Conservation (phyloP, 2,329 filamentous ascomycete genomes). For the Fusarium gaditjirri region DNA sequence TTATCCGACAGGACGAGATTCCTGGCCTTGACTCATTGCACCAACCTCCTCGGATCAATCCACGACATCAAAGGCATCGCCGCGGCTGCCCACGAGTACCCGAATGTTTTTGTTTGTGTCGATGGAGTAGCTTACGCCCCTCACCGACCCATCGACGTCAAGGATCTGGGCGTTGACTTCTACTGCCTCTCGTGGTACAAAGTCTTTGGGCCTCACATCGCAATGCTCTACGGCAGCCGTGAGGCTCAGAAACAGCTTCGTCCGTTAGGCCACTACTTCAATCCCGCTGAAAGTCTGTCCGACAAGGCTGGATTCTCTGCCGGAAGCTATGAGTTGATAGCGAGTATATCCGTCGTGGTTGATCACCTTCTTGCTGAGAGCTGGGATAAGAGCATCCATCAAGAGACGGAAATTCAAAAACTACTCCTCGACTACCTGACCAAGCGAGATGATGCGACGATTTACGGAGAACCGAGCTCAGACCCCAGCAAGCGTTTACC, state of each 20-base stretch:
- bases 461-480: slow-evolving; percentile 66
- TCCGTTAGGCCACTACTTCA: slow-evolving; percentile 75
- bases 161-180: slow-evolving; percentile 75
- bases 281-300: slow-evolving; percentile 66
- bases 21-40: slow-evolving; percentile 78
- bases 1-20: slow-evolving; percentile 73
- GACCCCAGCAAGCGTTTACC: slow-evolving; percentile 65
- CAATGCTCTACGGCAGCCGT: slow-evolving; percentile 73
- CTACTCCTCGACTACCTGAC: slow-evolving; percentile 69
- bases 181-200: slow-evolving; percentile 89
- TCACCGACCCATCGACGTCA: slow-evolving; percentile 76
- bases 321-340: slow-evolving; percentile 76
- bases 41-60: slow-evolving; percentile 79
- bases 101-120: slow-evolving; percentile 70
- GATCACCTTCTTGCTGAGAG: slow-evolving; percentile 64
- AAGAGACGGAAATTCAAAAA: slow-evolving; percentile 70
- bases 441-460: slow-evolving; percentile 61
- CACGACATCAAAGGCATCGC: slow-evolving; percentile 69
- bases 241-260: slow-evolving; percentile 65
- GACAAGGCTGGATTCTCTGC: slow-evolving; percentile 76
- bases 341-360: slow-evolving; percentile 69
- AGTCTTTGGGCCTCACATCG: slow-evolving; percentile 80
- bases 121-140: slow-evolving; percentile 83
- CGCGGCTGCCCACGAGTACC: slow-evolving; percentile 58
- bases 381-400: slow-evolving; percentile 64